phyloP scores from a whole-genome alignment of 306 rosid genomes.

The Hippophae tibetana region DNA sequence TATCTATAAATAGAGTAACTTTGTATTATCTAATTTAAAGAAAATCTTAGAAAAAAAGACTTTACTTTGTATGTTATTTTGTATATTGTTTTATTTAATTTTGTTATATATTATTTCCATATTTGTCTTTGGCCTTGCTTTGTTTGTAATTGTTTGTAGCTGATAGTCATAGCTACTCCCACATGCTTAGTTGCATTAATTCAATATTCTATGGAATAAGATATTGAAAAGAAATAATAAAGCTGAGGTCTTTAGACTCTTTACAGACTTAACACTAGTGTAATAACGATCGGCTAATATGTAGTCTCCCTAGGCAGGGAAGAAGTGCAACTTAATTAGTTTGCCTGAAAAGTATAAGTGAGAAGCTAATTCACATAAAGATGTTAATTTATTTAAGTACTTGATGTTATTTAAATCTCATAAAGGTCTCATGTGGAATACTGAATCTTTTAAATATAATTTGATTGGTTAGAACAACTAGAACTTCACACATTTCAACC shows the following conservation, averaged over 20 bases:
- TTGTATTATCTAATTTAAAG: no score
- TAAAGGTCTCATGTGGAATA: slow-evolving; percentile 15
- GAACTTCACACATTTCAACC: slow-evolving; percentile 15
- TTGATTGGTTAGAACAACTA: slow-evolving; percentile 14
- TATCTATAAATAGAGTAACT: no score
- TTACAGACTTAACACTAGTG: not conserved
- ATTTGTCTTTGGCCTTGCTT: no score
- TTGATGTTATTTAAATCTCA: not conserved
- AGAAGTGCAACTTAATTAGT: slow-evolving; percentile 6
- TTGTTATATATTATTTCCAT: no score
- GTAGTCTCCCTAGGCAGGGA: slow-evolving; percentile 2
- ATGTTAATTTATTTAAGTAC: not conserved
- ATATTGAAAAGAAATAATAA: not conserved
- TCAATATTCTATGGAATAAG: not conserved
- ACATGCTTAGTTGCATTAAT: no score
- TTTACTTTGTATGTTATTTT: no score
- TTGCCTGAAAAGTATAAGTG: slow-evolving; percentile 8
- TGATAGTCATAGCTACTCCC: no score
- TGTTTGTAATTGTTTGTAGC: no score
- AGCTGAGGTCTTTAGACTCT: not conserved
- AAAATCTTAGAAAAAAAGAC: no score
- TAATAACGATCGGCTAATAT: not conserved
- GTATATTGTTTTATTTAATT: no score
- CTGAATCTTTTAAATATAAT: not conserved
- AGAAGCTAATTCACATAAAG: slow-evolving; percentile 8